Conservation (phyloP, 495 filamentous ascomycete genomes). For the Aspergillus funiculosus region DNA sequence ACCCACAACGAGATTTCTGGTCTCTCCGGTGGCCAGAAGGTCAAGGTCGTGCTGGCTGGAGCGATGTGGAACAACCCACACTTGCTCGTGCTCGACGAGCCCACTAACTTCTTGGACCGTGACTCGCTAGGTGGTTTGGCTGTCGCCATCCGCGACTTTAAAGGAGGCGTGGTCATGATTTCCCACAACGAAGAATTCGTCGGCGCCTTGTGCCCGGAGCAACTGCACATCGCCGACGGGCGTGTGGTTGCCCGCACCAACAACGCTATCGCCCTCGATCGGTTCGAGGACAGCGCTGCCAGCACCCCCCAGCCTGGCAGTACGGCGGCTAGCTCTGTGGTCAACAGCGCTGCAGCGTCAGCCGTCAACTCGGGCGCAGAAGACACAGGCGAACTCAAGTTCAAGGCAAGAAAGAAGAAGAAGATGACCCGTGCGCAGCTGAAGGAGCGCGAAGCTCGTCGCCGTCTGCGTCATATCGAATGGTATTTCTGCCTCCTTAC, state of each 20-base stretch:
- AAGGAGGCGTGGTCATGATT: constrained; percentile 97
- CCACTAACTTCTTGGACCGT: constrained; percentile 97
- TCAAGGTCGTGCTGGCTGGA: constrained; percentile 97
- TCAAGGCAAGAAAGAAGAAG: constrained; percentile 95
- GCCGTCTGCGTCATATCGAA: constrained; percentile 89
- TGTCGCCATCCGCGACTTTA: constrained; percentile 95
- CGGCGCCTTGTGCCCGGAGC: constrained; percentile 86
- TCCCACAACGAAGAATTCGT: constrained; percentile 99
- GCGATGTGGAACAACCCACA: constrained; percentile 99
- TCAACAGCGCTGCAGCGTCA: constrained; percentile 57
- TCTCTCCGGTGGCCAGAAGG: constrained; percentile 97
- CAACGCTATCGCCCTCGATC: constrained; percentile 62
- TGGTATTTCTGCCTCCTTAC: constrained; percentile 50
- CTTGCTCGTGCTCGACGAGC: constrained; percentile 94
- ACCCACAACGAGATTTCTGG: constrained; percentile 98
- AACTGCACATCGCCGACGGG: constrained; percentile 88
- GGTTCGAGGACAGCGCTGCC: constrained; percentile 78
- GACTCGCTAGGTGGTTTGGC: constrained; percentile 94
- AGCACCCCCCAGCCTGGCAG: constrained; percentile 52
- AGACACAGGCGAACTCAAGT: constrained; percentile 76
- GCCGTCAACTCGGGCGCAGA: constrained; percentile 84
- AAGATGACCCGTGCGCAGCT: constrained; percentile 95
- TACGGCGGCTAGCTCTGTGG: constrained; percentile 46
- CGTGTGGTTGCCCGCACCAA: constrained; percentile 78
- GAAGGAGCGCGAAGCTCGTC: constrained; percentile 85